phyloP scores from a whole-genome alignment of 2,329 filamentous ascomycete species.

The Aspergillus pseudoviridinutans region DNA sequence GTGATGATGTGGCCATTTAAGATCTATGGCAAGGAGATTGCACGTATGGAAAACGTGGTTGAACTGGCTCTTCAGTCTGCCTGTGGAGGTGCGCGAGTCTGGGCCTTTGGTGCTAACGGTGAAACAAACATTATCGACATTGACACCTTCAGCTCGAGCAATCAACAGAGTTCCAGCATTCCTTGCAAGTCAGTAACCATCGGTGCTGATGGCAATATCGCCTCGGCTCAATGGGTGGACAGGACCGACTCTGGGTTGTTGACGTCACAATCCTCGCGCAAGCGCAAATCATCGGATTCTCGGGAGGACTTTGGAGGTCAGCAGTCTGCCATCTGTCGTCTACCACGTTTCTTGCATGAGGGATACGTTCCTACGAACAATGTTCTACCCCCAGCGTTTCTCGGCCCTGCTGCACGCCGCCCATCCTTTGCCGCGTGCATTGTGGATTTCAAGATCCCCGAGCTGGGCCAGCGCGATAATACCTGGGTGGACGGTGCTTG shows the following conservation, averaged over 20 bases:
- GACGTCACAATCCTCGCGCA: constrained; percentile 16
- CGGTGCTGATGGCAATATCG: constrained; percentile 24
- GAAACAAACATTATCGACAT: constrained; percentile 47
- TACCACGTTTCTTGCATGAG: constrained; percentile 4
- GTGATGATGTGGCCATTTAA: constrained; percentile 47
- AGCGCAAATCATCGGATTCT: constrained; percentile 23
- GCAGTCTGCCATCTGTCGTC: constrained; percentile 16
- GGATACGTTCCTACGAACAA: constrained; percentile 2
- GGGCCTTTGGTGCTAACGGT: constrained; percentile 48
- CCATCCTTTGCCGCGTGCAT: constrained; percentile 35
- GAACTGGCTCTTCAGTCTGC: constrained; percentile 48
- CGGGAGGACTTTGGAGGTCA: constrained; percentile 21
- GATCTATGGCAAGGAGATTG: constrained; percentile 49
- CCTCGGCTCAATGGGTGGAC: constrained; percentile 15
- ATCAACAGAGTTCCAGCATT: constrained; percentile 10
- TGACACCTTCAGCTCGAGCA: constrained; percentile 25
- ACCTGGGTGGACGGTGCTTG: constrained; percentile 15
- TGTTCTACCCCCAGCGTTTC: background rate
- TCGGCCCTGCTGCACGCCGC: constrained; percentile 12
- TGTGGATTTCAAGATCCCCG: constrained; percentile 34
- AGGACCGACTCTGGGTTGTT: constrained; percentile 7
- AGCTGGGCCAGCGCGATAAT: constrained; percentile 21
- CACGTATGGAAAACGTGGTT: constrained; percentile 43
- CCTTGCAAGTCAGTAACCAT: constrained; percentile 23
- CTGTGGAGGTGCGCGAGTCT: constrained; percentile 45